Conservation (phyloP, 106 monocot genomes). For the Alisma plantagoaquatica region DNA sequence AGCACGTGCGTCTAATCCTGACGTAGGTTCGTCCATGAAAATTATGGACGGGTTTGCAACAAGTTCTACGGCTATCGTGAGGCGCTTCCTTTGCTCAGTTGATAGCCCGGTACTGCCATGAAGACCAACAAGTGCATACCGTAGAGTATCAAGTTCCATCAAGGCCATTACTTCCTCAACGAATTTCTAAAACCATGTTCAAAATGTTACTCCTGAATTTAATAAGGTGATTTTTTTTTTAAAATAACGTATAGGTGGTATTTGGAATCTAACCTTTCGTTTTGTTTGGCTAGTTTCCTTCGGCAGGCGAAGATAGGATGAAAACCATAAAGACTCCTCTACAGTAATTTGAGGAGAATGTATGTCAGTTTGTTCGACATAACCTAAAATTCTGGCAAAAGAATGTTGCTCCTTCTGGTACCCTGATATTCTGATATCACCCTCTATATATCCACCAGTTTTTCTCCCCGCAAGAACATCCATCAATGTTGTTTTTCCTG, state of each 20-base stretch:
- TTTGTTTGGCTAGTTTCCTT: not conserved
- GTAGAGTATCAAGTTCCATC: constrained; percentile 8
- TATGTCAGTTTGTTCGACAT: constrained; percentile 13
- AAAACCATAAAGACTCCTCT: constrained; percentile 8
- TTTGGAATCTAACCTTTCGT: not conserved
- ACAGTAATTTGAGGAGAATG: constrained; percentile 15
- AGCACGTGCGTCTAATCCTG: constrained; percentile 22
- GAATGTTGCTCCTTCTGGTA: constrained; percentile 5
- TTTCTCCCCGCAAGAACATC: no score
- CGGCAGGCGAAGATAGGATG: constrained; percentile 10
- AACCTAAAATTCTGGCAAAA: constrained; percentile 8
- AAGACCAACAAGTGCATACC: constrained; percentile 16
- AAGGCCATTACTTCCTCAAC: constrained; percentile 14
- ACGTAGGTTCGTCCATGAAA: constrained; percentile 25
- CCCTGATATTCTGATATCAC: constrained; percentile 1
- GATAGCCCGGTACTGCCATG: constrained; percentile 17
- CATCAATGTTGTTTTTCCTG: no score
- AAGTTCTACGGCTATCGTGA: constrained; percentile 22
- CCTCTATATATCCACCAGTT: no score
- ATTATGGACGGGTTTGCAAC: constrained; percentile 24
- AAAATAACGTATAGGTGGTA: not conserved
- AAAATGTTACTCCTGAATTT: not conserved
- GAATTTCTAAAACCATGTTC: constrained; percentile 5
- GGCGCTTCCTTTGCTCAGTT: constrained; percentile 15
- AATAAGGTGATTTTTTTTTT: not conserved